These are phyloP conservation scores for Ceratocystis huliohia DNA, from an alignment of 2,329 filamentous ascomycete species.

Conservation along the genomic window DNA sequence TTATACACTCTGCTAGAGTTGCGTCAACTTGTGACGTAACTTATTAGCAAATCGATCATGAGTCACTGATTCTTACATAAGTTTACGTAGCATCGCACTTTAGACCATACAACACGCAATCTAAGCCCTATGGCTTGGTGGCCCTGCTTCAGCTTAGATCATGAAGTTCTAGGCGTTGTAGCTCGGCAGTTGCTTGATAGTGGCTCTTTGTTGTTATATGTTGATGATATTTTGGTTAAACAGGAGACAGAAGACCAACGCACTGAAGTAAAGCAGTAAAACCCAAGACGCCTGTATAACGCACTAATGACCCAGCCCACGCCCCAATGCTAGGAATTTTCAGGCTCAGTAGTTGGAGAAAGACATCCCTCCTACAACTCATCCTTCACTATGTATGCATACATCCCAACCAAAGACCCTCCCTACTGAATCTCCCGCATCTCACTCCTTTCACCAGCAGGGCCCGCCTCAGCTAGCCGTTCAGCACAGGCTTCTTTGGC, in stretches of 20 bases:
- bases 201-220: background rate
- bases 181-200: background rate
- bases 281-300: conserved; percentile 6
- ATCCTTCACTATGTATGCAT: background rate
- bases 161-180: background rate
- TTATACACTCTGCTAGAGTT: no score
- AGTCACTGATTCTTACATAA: no score
- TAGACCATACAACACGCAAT: no score
- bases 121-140: no score
- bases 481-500: conserved; percentile 46
- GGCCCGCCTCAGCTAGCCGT: no score
- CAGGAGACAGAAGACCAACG: background rate
- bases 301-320: background rate
- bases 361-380: background rate
- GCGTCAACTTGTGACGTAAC: no score
- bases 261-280: background rate
- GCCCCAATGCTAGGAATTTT: no score
- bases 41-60: no score
- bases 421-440: background rate
- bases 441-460: background rate
- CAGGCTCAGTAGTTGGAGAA: background rate
- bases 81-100: no score
- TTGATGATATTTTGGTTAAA: conserved; percentile 2
- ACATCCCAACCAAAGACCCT: background rate
- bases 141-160: no score